Percentiles rank a stretch among this genome's conserved stretches.
Conservation (phyloP, 108 stramenopile genomes). For the Pinguiococcus pyrenoidosus region DNA sequence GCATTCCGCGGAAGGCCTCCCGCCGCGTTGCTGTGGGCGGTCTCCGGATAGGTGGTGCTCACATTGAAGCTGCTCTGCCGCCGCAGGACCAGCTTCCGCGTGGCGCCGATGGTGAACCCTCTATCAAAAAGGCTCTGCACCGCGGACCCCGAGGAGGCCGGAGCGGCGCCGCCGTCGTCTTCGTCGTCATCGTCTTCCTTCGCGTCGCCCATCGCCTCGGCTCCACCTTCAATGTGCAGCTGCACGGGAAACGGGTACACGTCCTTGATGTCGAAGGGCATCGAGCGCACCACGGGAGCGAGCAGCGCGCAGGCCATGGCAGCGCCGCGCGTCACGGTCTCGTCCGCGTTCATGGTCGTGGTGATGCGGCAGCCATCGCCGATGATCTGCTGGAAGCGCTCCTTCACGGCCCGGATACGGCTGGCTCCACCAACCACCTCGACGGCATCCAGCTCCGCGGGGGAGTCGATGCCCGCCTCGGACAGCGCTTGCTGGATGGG, state of each 20-base stretch:
- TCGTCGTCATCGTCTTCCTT: conserved; percentile 28
- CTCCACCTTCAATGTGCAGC: conserved; percentile 74
- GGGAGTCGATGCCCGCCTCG: conserved; percentile 58
- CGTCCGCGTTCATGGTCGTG: conserved; percentile 96
- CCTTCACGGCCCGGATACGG: conserved; percentile 56
- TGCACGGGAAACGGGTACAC: conserved; percentile 66
- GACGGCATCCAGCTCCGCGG: conserved; percentile 50
- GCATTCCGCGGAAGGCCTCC: no score
- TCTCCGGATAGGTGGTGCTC: no score
- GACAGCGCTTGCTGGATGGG: conserved; percentile 62
- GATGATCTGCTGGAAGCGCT: background rate
- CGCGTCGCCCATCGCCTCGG: conserved; percentile 44
- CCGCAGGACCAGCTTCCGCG: no score
- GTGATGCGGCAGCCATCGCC: conserved; percentile 33
- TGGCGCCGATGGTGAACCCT: no score
- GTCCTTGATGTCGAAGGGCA: conserved; percentile 89
- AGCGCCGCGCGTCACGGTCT: conserved; percentile 85
- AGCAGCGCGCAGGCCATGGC: conserved; percentile 92
- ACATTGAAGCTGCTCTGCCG: no score
- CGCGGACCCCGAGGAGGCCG: background rate
- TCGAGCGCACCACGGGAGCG: no score
- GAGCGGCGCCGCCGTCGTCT: background rate
- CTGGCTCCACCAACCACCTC: conserved; percentile 93
- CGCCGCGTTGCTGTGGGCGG: no score
- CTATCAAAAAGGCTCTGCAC: no score